Percentiles rank a stretch among this genome's conserved stretches.
Conservation (phyloP, 257 asterid genomes). For the Nicotiana paniculata region DNA sequence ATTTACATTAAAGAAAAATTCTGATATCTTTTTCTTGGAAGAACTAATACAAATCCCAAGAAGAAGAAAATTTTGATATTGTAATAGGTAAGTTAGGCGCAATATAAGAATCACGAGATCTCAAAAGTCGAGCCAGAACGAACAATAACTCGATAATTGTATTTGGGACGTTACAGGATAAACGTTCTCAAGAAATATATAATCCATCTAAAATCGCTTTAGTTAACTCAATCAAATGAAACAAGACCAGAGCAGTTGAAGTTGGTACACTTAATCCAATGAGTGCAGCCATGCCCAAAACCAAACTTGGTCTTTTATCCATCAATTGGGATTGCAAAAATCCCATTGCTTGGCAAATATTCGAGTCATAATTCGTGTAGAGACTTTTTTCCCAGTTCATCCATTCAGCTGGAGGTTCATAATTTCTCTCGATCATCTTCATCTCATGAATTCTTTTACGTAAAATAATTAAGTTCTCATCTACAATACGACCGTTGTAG, state of each 20-base stretch:
- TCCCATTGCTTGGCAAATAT: constrained; percentile 32
- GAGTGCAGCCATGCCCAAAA: constrained; percentile 23
- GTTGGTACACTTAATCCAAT: constrained; percentile 21
- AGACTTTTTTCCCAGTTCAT: constrained; percentile 39
- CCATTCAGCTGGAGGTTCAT: constrained; percentile 32
- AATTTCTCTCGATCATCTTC: constrained; percentile 28
- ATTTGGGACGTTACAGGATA: accelerated
- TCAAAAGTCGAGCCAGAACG: neutral
- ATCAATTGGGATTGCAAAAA: constrained; percentile 21
- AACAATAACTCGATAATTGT: neutral
- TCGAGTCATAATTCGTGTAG: constrained; percentile 9
- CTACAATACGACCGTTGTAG: constrained; percentile 11
- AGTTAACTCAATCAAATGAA: constrained; percentile 20
- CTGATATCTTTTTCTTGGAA: neutral
- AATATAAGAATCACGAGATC: neutral
- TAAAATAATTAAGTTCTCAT: constrained; percentile 25
- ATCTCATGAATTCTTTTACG: constrained; percentile 30
- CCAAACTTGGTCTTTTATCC: constrained; percentile 33
- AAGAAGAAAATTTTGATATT: neutral
- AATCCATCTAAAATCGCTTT: constrained; percentile 9
- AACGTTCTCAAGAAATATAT: neutral
- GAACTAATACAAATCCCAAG: neutral
- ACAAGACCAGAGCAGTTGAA: constrained; percentile 11
- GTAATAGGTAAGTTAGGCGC: neutral
- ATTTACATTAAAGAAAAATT: neutral